Evolutionary conservation across 148 eudicot genomes (phyloP), one percentile per base, ranked within the genome.

Genomic region (Arctostaphylos glauca): DNA sequence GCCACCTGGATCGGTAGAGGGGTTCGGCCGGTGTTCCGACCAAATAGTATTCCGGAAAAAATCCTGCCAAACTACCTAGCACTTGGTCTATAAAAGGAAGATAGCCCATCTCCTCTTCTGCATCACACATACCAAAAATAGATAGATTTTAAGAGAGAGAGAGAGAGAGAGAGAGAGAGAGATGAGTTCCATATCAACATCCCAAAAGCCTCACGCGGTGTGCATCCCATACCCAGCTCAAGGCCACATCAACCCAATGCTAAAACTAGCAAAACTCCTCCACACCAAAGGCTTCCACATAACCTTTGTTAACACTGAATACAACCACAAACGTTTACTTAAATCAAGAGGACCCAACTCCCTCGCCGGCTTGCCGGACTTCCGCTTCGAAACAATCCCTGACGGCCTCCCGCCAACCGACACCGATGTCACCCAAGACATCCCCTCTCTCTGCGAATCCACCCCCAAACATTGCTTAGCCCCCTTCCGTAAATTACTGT

Each of bases 231-330:
- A 62, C 60, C 94, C 96, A 14, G 89, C 92, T 6, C 93, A 93
- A 86, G 96, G 96, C 83, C 96, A 93, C 82, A 81, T 93, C 10
- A 90, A 78, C 84, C 93, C 94, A 3, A 90, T 93, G 91, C 84
- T 92, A 10, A 86, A 90, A 82, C 77, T 93, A 49, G 89, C 93
- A 2, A 90, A 88, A 59, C 88, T 93, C 72, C 90, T 93, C 15
- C 92, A 92, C 84, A 53, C 56, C 77, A 83, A 80, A 21, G 90
- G 91, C 86, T 92, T 93, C 82, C 83, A 83, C 82, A 74, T 93
- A 53, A 90, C 97, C 85, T 93, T 93, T 71, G 91, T 93, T 43
- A 89, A 66, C 71, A 66, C 71, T 3, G 43, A 66, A 2, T 66
- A 23, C 70, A 64, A 64, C 70, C 70, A 64, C 88, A 82, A 73